These are phyloP conservation scores for Diaporthe australafricana DNA, from an alignment of 2,329 filamentous ascomycete species.

Conservation along the genomic window DNA sequence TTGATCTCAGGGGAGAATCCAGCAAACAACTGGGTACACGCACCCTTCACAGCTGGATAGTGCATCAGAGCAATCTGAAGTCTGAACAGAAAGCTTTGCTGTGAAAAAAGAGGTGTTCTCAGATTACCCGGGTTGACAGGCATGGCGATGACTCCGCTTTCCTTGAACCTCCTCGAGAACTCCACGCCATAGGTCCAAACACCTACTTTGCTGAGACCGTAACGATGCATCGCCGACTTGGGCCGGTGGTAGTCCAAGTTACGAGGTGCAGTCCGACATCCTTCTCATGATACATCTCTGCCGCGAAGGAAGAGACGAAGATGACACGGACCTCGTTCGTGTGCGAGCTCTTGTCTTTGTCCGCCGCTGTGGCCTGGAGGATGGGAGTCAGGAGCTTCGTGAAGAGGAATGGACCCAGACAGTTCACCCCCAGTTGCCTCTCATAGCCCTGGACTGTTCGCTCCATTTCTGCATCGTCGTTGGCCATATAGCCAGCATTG, in stretches of 20 bases:
- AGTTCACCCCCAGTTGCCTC: conserved; percentile 34
- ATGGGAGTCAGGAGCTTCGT: conserved; percentile 35
- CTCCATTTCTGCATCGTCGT: conserved; percentile 41
- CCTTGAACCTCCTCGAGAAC: conserved; percentile 39
- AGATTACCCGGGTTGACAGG: conserved; percentile 45
- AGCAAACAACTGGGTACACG: conserved; percentile 37
- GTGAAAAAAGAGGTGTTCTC: conserved; percentile 39
- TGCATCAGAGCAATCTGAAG: conserved; percentile 19
- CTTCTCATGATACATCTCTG: conserved; percentile 22
- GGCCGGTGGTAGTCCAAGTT: conserved; percentile 24
- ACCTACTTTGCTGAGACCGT: conserved; percentile 43
- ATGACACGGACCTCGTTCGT: conserved; percentile 24
- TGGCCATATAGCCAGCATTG: conserved; percentile 53
- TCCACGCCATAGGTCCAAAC: conserved; percentile 39
- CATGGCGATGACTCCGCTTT: conserved; percentile 42
- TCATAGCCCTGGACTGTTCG: conserved; percentile 41
- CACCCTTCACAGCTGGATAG: conserved; percentile 31
- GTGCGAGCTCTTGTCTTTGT: neutral
- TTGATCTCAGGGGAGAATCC: conserved; percentile 36
- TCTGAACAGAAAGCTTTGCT: conserved; percentile 12
- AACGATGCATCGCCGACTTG: conserved; percentile 29
- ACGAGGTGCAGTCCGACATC: conserved; percentile 1
- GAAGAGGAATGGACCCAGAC: conserved; percentile 32
- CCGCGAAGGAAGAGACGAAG: conserved; percentile 16
- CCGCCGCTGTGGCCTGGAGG: conserved; percentile 16